Base-by-base conservation (phyloP, 257 asterid genomes). In the Lantana camara region DNA sequence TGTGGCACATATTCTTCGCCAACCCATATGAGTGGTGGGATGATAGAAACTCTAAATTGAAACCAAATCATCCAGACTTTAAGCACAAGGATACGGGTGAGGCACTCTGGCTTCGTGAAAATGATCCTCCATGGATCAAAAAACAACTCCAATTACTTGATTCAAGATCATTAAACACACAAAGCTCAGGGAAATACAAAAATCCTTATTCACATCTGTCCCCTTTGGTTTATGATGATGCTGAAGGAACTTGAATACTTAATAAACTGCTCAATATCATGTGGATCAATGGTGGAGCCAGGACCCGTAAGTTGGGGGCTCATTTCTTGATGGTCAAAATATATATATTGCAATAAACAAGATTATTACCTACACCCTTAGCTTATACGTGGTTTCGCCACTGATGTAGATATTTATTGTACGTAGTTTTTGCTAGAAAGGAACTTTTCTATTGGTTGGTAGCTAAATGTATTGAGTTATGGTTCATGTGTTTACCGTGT, bases 101-200 rank as follows among this genome's bases (percentile, higher is more conserved):
- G 81, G 80, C 53, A n/a, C 95, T 90, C 42, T 90, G 95, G 95
- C 81, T 90, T 35, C 2, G 0, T 0, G 64, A 15, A 22, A 46
- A 7, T 16, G 97, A 93, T 79, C 99, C 99, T 34, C 92, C 95
- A 22, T 90, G 97, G 99, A 67, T 93, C 71, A 77, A 42, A 63
- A 54, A 77, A 61, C 95, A 93, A 57, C 93, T 93, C 53, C 64
- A 73, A 56, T 19, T 80, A 70, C 75, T 58, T 9, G 95, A 93
- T 81, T 76, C 94, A 54, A 74, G 79, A 70, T 60, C 64, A 27
- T 27, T 27, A 24, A 37, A 42, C 38, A 63, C 63, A 68, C 70
- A 7, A 24, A 58, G 76, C 42, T 50, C 27, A 19, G 70, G 74
- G 37, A 68, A 53, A 57, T n/a, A 8, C 20, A 54, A 60, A 59